Base-by-base conservation (phyloP, 352 stramenopile species). In the Phytophthora foliorum region DNA sequence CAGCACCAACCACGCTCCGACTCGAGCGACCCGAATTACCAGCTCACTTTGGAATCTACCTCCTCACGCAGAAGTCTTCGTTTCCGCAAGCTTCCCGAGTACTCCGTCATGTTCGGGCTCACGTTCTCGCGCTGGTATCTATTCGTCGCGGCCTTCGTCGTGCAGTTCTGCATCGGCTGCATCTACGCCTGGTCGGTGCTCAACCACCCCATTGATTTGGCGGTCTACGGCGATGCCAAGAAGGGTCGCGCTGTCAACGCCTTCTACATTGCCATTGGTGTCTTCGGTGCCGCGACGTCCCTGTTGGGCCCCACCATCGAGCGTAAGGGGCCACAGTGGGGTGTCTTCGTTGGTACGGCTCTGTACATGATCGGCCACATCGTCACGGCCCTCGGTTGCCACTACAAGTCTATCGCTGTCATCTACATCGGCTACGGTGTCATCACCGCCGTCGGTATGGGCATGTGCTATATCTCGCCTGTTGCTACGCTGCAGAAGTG, bases 101-200 rank as follows among this genome's bases (percentile, higher is more conserved):
- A 25, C 21, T 51, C 25, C 52, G 45, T 41, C 51, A 76, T 76
- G 69, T 58, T 76, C 31, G 63, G 57, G 22, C 56, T 76, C 38
- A 69, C 52, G 19, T 72, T 75, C 29, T 72, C 56, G 38, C 49
- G 63, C 27, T 92, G 83, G 83, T 87, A 87, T 66, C 78, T 92
- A 25, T 90, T 92, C 58, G 69, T 75, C 45, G 82, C 82, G n/a
- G 73, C 74, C 27, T 91, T 91, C 64, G 39, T 86, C 21, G 72
- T 86, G 52, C 82, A 90, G 51, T 90, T 90, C 61, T 90, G 78
- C 70, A 86, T 88, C 38, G 84, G 84, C 44, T 88, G 78, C 56
- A 78, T 92, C 57, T 92, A 92, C 77, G 75, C 82, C 34, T 92
- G 82, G 82, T 90, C 80, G n/a, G 79, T 90, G 49, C 76, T 90